These are phyloP conservation scores for Paraphaeosphaeria minitans DNA, from an alignment of 2,329 filamentous ascomycete genomes.

Conservation along the genomic window DNA sequence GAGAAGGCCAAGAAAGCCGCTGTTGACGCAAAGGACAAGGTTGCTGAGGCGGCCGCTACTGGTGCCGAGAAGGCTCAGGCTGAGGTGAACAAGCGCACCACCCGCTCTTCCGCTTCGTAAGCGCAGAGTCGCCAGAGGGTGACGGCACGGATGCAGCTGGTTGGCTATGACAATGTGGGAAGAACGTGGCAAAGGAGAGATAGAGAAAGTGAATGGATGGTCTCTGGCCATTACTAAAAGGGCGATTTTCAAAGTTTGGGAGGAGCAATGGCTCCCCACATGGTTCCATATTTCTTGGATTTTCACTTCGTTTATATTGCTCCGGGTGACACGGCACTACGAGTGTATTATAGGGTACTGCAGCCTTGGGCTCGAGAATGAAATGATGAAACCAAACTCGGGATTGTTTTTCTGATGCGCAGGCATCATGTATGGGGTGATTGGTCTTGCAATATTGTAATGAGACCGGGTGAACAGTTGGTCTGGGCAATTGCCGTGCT, in stretches of 20 bases:
- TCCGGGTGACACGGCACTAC: slow-evolving; percentile 32
- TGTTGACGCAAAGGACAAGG: slow-evolving; percentile 69
- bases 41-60: slow-evolving; percentile 65
- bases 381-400: slow-evolving; percentile 19
- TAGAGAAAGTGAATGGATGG: background rate
- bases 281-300: slow-evolving; percentile 26
- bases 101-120: slow-evolving; percentile 48
- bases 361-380: slow-evolving; percentile 26
- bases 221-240: slow-evolving; percentile 19
- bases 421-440: background rate
- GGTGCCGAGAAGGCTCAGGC: slow-evolving; percentile 77
- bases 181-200: slow-evolving; percentile 6
- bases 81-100: slow-evolving; percentile 66
- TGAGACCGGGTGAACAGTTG: background rate
- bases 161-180: background rate
- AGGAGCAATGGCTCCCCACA: slow-evolving; percentile 14
- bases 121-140: background rate
- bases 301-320: slow-evolving; percentile 32
- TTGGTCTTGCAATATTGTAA: background rate
- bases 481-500: no score
- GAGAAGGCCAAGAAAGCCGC: slow-evolving; percentile 77
- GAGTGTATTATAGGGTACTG: slow-evolving; percentile 32
- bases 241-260: slow-evolving; percentile 18
- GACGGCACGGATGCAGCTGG: background rate
- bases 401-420: background rate